Evolutionary conservation across 164 flowering plant genomes (phyloP), one percentile per base, ranked within the genome.

Genomic region (Annona squamosa): DNA sequence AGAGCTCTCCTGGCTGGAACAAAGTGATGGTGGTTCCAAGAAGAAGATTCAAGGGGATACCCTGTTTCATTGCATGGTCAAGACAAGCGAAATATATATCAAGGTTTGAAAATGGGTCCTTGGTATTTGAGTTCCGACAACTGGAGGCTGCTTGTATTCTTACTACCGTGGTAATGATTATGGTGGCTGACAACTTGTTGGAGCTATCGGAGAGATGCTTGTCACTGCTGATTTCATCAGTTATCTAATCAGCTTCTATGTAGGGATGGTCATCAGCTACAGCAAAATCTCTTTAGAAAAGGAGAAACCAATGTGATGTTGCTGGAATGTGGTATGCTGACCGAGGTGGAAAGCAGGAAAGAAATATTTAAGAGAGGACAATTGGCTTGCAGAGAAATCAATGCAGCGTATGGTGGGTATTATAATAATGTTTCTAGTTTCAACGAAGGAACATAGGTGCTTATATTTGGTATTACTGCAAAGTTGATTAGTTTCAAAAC

Each of bases 1-100:
- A 69, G 71, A 52, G 71, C 71, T 69, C 44, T 52, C 61, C 62
- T 48, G 71, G 52, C 63, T 69, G 62, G 71, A 69, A 16, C 59
- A 52, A 69, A 69, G 71, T 61, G 71, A 69, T 69, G 42, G 62
- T 5, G 45, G 71, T 52, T 19, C n/a, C 16, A 69, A 69, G 71
- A 48, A 48, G 70, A 68, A 68, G 56, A 68, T 46, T 45, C 5
- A 13, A 26, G 13, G 37, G 19, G 52, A n/a, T 46, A 26, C 17
- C 71, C n/a, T 52, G 62, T 69, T 69, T 69, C 44, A 56, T 69
- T 69, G 71, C 62, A 26, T 10, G 62, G 61, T 46, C 56, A 45
- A 19, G 70, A 46, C 26, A 12, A 43, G 18, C 16, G 9, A 69
- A 69, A 56, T 52, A 69, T 69, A 26, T 42, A 52, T 10, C 71